These are phyloP conservation scores for Apiospora aurea DNA, from an alignment of 2,329 filamentous ascomycete species.

Conservation along the genomic window DNA sequence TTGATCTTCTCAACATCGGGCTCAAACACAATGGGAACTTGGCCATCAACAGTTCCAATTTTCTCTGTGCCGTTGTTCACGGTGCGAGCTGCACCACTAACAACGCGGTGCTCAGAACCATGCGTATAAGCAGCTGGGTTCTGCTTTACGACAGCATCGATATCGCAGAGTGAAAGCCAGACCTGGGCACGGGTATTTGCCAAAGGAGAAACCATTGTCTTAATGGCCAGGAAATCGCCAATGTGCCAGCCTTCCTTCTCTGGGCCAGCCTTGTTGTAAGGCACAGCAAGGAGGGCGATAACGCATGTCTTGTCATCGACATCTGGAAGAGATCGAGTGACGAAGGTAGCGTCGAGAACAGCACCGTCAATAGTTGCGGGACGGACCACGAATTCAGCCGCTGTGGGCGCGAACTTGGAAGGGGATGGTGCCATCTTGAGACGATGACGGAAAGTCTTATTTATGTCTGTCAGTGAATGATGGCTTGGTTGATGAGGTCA, in stretches of 20 bases:
- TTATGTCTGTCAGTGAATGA: background rate
- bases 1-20: slow-evolving; percentile 30
- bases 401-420: background rate
- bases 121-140: slow-evolving; percentile 35
- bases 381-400: background rate
- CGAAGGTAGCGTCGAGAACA: slow-evolving; percentile 30
- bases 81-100: slow-evolving; percentile 28
- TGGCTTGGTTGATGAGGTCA: background rate
- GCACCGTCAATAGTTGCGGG: slow-evolving; percentile 1
- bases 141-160: slow-evolving; percentile 30
- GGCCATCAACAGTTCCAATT: background rate
- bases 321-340: slow-evolving; percentile 31
- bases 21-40: slow-evolving; percentile 30
- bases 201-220: slow-evolving; percentile 35
- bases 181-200: slow-evolving; percentile 32
- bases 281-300: slow-evolving; percentile 39
- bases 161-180: slow-evolving; percentile 39
- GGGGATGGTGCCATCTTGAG: background rate
- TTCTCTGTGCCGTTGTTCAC: background rate
- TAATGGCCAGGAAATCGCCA: slow-evolving; percentile 40
- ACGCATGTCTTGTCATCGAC: slow-evolving; percentile 28
- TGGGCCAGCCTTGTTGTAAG: slow-evolving; percentile 33
- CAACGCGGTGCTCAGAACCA: slow-evolving; percentile 33
- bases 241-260: slow-evolving; percentile 40
- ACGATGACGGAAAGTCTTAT: background rate